phyloP scores from a whole-genome alignment of 768 basidiomycete species.

The Leccinum longicurvipes region DNA sequence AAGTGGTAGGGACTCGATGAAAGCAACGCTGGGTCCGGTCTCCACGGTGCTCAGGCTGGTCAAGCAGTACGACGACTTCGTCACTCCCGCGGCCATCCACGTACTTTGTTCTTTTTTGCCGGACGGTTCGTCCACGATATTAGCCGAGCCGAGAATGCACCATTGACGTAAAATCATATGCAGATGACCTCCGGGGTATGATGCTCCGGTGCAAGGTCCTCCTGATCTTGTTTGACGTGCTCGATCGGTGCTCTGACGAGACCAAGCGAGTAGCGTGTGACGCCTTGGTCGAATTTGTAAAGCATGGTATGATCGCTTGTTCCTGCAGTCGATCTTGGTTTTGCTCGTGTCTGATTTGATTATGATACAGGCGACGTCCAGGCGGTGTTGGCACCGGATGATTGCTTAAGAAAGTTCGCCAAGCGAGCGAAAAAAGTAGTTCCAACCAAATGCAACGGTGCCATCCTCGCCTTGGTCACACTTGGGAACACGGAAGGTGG shows the following conservation, averaged over 20 bases:
- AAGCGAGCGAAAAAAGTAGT: conserved; percentile 7
- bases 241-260: conserved; percentile 19
- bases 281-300: conserved; percentile 15
- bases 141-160: neutral
- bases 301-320: conserved; percentile 12
- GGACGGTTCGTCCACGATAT: conserved; percentile 14
- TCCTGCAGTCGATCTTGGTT: neutral
- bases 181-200: conserved; percentile 20
- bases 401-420: conserved; percentile 13
- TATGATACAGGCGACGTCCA: conserved; percentile 10
- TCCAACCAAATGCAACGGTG: conserved; percentile 14
- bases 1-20: conserved; percentile 9
- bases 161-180: neutral
- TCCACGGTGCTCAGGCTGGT: conserved; percentile 20
- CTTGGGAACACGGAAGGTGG: conserved; percentile 14
- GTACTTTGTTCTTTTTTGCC: conserved; percentile 23
- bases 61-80: conserved; percentile 26
- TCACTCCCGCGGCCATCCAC: conserved; percentile 26
- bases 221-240: conserved; percentile 16
- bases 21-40: neutral
- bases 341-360: neutral
- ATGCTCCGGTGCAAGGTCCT: conserved; percentile 18
- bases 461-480: conserved; percentile 15
- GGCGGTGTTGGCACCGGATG: conserved; percentile 1
- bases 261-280: conserved; percentile 13